Conservation (phyloP, 2,329 filamentous ascomycete genomes). For the Diplocarpon rosae region DNA sequence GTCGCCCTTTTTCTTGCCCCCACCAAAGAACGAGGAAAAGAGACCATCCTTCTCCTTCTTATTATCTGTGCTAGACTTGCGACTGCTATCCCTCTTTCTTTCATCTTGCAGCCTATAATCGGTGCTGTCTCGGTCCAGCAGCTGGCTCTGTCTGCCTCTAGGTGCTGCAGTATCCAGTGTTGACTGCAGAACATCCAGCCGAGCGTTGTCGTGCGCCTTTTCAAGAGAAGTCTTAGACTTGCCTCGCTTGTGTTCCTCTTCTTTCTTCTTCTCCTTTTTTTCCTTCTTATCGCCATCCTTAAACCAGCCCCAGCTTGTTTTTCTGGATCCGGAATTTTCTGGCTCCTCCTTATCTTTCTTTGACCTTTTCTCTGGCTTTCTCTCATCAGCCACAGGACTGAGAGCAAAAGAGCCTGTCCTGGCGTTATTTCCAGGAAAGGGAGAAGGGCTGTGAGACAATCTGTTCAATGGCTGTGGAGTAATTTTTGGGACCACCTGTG, state of each 20-base stretch:
- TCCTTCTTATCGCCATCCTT: slow-evolving; percentile 65
- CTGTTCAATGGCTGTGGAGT: slow-evolving; percentile 37
- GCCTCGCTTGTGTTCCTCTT: slow-evolving; percentile 48
- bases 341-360: slow-evolving; percentile 60
- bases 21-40: slow-evolving; percentile 89
- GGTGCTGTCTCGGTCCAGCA: slow-evolving; percentile 67
- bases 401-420: slow-evolving; percentile 71
- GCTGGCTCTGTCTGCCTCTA: slow-evolving; percentile 69
- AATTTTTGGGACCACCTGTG: slow-evolving; percentile 17
- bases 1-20: slow-evolving; percentile 76
- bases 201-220: slow-evolving; percentile 62
- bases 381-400: slow-evolving; percentile 71
- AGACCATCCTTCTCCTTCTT: slow-evolving; percentile 91
- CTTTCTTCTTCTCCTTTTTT: slow-evolving; percentile 55
- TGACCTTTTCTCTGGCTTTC: slow-evolving; percentile 60
- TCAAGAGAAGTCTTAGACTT: slow-evolving; percentile 49
- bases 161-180: slow-evolving; percentile 61
- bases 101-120: slow-evolving; percentile 68
- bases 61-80: slow-evolving; percentile 58
- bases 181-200: slow-evolving; percentile 76
- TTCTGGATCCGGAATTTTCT: slow-evolving; percentile 50
- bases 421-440: slow-evolving; percentile 56
- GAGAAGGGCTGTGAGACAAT: slow-evolving; percentile 52
- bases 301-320: slow-evolving; percentile 81
- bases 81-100: slow-evolving; percentile 65